Percentiles rank a stretch among this genome's conserved stretches.
These are phyloP conservation scores for Linnemannia hyalina DNA, from an alignment of 192 early-diverging fungal genomes.

Conservation along the genomic window DNA sequence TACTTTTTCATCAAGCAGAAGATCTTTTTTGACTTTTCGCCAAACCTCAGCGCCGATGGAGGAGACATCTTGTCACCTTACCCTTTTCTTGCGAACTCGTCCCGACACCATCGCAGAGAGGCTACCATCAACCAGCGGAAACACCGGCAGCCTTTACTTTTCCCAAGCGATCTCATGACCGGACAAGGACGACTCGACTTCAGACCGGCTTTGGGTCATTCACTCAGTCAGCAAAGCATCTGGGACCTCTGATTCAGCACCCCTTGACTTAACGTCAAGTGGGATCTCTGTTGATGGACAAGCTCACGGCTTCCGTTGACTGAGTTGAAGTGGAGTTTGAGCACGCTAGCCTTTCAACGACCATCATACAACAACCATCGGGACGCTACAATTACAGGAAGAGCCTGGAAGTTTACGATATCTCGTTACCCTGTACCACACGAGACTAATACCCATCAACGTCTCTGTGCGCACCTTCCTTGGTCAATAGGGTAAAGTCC, in stretches of 20 bases:
- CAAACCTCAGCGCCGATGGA: background rate
- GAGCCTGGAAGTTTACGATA: background rate
- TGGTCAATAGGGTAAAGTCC: slow-evolving; percentile 94
- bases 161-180: background rate
- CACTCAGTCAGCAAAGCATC: background rate
- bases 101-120: background rate
- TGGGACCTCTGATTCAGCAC: slow-evolving; percentile 1
- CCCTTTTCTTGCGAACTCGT: background rate
- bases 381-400: background rate
- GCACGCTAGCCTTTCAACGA: background rate
- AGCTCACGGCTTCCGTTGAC: background rate
- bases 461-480: slow-evolving; percentile 58
- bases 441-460: background rate
- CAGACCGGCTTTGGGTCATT: background rate
- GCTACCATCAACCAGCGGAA: background rate
- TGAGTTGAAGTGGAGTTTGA: background rate
- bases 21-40: background rate
- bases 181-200: background rate
- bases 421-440: background rate
- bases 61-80: background rate
- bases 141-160: background rate
- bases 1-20: slow-evolving; percentile 66
- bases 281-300: background rate
- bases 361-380: background rate
- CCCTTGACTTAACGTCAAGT: background rate